Evolutionary conservation across 176 grass and related monocot genomes (phyloP).

Genomic region (Zoysia pacifica): DNA sequence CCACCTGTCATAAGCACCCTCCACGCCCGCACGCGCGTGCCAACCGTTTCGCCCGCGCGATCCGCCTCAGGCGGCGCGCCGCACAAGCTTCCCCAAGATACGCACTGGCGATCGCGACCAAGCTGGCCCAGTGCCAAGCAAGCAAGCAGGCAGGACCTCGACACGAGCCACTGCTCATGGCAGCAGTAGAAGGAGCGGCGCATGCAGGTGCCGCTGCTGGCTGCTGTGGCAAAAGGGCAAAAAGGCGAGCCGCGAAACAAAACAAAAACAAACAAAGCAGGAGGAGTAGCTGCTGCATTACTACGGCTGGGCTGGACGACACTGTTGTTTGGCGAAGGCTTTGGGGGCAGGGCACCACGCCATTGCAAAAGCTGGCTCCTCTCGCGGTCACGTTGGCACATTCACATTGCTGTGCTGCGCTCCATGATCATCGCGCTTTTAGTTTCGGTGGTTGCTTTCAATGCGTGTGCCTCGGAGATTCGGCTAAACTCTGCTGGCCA

Average conservation of each 20-base stretch:
- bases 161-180: slow-evolving; percentile 6
- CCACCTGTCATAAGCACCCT: slow-evolving; percentile 11
- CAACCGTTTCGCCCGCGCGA: slow-evolving; percentile 32
- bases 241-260: slow-evolving; percentile 7
- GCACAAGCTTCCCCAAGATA: slow-evolving; percentile 15
- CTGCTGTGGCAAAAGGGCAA: slow-evolving; percentile 13
- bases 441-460: neutral
- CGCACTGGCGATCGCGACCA: neutral
- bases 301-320: neutral
- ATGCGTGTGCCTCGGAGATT: slow-evolving; percentile 21
- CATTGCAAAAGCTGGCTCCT: neutral
- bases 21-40: slow-evolving; percentile 15
- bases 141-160: neutral
- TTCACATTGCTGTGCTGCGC: neutral
- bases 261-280: neutral
- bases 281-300: neutral
- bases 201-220: neutral
- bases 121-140: neutral
- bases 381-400: no score
- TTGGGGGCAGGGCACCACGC: neutral
- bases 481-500: neutral
- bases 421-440: slow-evolving; percentile 1
- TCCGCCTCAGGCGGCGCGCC: slow-evolving; percentile 40
- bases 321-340: slow-evolving; percentile 14
- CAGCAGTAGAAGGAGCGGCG: slow-evolving; percentile 8